phyloP scores from a whole-genome alignment of 2,329 filamentous ascomycete genomes.

The Fusarium sp. region DNA sequence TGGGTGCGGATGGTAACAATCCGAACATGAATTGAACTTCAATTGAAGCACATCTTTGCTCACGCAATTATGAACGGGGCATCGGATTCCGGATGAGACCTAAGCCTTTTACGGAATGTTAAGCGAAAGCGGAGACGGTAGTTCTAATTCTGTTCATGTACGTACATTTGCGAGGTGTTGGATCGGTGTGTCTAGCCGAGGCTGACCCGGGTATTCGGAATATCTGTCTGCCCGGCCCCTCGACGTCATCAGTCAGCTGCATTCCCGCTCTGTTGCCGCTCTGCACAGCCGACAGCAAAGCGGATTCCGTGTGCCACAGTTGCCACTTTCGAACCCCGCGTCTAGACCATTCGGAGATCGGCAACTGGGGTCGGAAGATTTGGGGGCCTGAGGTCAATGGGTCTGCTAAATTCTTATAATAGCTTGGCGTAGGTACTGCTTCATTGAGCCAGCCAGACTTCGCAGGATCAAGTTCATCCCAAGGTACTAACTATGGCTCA shows the following conservation, averaged over 20 bases:
- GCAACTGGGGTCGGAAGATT: background rate
- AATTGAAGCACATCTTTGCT: background rate
- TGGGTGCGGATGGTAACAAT: background rate
- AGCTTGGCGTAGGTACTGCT: background rate
- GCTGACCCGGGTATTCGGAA: background rate
- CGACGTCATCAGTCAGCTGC: background rate
- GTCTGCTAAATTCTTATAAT: background rate
- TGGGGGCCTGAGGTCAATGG: background rate
- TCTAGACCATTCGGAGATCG: background rate
- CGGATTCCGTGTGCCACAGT: background rate
- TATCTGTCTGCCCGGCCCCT: fast-evolving
- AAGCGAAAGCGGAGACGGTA: background rate
- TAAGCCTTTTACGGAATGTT: background rate
- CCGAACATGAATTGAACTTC: background rate
- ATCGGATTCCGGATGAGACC: background rate
- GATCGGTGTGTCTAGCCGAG: background rate
- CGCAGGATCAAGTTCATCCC: background rate
- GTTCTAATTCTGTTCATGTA: background rate
- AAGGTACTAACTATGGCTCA: background rate
- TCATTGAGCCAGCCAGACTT: background rate
- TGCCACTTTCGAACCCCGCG: background rate
- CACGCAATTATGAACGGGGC: background rate
- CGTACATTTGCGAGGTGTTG: background rate
- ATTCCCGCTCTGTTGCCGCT: background rate
- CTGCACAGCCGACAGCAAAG: background rate